Base-by-base conservation (phyloP, 225 moss, liverwort and hornwort species). In the Polytrichum formosum region DNA sequence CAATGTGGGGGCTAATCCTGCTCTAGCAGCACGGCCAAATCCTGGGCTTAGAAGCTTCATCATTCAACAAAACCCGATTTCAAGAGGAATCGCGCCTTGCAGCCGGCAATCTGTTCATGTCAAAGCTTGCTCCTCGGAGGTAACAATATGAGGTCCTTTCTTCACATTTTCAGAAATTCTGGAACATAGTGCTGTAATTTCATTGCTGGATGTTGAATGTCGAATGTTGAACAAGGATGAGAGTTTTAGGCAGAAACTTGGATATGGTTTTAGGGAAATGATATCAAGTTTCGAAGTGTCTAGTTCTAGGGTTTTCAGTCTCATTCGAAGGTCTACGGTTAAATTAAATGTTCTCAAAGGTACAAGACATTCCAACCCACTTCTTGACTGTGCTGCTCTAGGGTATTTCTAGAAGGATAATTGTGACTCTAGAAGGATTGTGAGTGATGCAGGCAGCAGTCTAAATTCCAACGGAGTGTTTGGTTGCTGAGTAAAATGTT, bases 41-140 rank as follows among this genome's bases (percentile, higher is more conserved):
- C 55, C 16, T 55, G 63, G 63, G 54, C 25, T 72, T 29, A 7
- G 19, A 72, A 63, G 69, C 54, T 20, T 28, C 20, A 6, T 29
- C 55, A 53, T 53, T 18, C 37, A 22, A 46, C 21, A 18, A 59
- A 28, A 29, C 10, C 58, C n/a, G 25, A 9, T 18, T 55, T n/a
- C 20, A 10, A 25, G 27, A 10, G 28, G 17, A 68, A 13, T 19
- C 4, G 25, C 31, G 27, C 1, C 55, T 70, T 78, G 6, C 54
- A 67, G 69, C 35, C 59, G 67, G 29, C 35, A 67, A 46, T 70
- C 26, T 8, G 72, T 63, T 58, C 72, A 63, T 30, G 25, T 56
- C 60, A 26, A 68, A 53, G 70, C 79, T 31, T 64, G 6, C 46
- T 69, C 28, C 55, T n/a, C 46, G 61, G 23, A 58, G 58, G 58